phyloP scores from a whole-genome alignment of 2,329 filamentous ascomycete species.

The Pestalotiopsis sp. region DNA sequence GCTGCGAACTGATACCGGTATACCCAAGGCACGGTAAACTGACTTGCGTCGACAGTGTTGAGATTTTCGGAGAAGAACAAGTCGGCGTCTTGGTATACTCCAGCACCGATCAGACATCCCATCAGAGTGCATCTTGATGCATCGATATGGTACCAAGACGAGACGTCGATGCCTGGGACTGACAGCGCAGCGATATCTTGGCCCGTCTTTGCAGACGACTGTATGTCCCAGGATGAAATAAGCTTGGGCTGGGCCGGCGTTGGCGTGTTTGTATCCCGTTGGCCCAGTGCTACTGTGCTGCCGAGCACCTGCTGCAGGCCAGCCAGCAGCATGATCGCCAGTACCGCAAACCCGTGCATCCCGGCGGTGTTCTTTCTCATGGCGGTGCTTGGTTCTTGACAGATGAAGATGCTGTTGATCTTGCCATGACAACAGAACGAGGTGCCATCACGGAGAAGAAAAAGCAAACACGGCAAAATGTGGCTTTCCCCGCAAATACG shows the following conservation, averaged over 20 bases:
- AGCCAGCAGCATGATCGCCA: neutral
- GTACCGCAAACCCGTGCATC: neutral
- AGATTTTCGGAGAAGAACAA: slow-evolving; percentile 59
- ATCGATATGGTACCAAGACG: slow-evolving; percentile 53
- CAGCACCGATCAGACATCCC: slow-evolving; percentile 56
- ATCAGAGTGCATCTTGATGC: slow-evolving; percentile 55
- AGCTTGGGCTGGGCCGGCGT: slow-evolving; percentile 10
- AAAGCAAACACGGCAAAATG: neutral
- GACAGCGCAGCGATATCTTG: slow-evolving; percentile 43
- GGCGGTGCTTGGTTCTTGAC: neutral
- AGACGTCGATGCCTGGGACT: slow-evolving; percentile 43
- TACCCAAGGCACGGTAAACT: slow-evolving; percentile 59
- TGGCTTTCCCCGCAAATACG: neutral
- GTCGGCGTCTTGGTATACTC: slow-evolving; percentile 52
- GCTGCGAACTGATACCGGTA: slow-evolving; percentile 58
- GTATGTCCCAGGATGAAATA: slow-evolving; percentile 51
- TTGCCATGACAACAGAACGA: neutral
- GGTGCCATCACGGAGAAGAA: neutral
- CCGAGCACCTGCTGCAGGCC: neutral
- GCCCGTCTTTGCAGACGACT: slow-evolving; percentile 42
- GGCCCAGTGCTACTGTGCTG: neutral
- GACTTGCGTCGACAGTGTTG: slow-evolving; percentile 41
- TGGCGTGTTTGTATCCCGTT: neutral
- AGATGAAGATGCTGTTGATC: neutral
- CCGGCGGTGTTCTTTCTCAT: neutral